These are phyloP conservation scores for Plasmodium gaboni DNA, from an alignment of 169 alveolate genomes.

Conservation along the genomic window DNA sequence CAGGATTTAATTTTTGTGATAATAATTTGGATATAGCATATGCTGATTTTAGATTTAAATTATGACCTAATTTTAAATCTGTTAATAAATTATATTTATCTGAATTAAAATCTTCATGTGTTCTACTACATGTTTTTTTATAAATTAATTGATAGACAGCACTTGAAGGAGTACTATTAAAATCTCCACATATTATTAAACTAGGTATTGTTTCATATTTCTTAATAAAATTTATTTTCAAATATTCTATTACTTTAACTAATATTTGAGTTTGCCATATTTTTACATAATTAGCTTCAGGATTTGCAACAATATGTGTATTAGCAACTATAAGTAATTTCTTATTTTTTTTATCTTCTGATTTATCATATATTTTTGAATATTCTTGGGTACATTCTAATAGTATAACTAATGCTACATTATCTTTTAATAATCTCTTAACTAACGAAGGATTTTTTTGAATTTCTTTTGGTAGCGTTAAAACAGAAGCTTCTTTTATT, in stretches of 20 bases:
- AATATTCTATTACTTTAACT: constrained; percentile 80
- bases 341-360: constrained; percentile 27
- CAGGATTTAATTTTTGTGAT: constrained; percentile 37
- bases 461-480: constrained; percentile 80
- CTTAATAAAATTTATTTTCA: constrained; percentile 75
- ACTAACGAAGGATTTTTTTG: constrained; percentile 80
- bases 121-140: constrained; percentile 81
- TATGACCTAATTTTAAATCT: constrained; percentile 80
- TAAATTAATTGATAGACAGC: constrained; percentile 85
- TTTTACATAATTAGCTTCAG: constrained; percentile 85
- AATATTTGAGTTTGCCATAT: constrained; percentile 87
- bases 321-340: constrained; percentile 81
- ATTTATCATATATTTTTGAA: constrained; percentile 40
- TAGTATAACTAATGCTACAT: constrained; percentile 83
- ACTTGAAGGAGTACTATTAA: constrained; percentile 85
- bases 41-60: constrained; percentile 81
- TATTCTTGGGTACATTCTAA: constrained; percentile 77
- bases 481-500: constrained; percentile 82
- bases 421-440: constrained; percentile 83
- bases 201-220: constrained; percentile 81
- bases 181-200: constrained; percentile 84
- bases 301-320: constrained; percentile 86
- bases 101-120: constrained; percentile 80
- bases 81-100: constrained; percentile 79
- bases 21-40: constrained; percentile 79